phyloP scores from a whole-genome alignment of 192 early-diverging fungal genomes.

The Rhizoclosmatium sp. region DNA sequence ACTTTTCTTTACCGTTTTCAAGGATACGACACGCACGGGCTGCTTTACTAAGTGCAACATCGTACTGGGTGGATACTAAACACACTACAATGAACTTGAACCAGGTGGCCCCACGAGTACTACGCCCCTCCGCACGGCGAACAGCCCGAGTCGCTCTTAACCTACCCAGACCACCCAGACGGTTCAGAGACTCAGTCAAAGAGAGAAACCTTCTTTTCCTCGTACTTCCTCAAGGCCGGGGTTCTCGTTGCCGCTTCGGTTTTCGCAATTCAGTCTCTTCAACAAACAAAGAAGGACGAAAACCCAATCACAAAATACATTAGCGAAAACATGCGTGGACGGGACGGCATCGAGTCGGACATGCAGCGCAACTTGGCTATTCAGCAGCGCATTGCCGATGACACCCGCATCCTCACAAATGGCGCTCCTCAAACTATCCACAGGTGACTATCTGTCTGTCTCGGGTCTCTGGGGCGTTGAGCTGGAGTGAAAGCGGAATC shows the following conservation, averaged over 20 bases:
- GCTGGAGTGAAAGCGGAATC: too few relatives aligned
- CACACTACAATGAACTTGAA: not conserved
- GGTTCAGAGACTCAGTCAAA: conserved; percentile 36
- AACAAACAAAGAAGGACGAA: conserved; percentile 38
- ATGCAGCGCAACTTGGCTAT: conserved; percentile 11
- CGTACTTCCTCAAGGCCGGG: conserved; percentile 11
- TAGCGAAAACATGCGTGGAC: not conserved
- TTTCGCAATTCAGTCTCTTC: conserved; percentile 28
- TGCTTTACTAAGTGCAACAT: too few relatives aligned
- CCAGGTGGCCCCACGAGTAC: conserved; percentile 58
- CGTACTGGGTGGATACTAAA: not conserved
- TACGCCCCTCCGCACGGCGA: conserved; percentile 37
- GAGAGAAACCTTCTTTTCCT: conserved; percentile 37
- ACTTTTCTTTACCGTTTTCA: not conserved
- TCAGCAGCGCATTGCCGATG: conserved; percentile 40
- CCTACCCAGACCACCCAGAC: conserved; percentile 25
- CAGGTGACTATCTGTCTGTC: conserved; percentile 14
- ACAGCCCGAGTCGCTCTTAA: conserved; percentile 1
- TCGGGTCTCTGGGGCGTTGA: too few relatives aligned
- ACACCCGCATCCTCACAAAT: conserved; percentile 40
- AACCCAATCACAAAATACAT: conserved; percentile 53
- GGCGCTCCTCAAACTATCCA: not conserved
- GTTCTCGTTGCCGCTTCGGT: conserved; percentile 30
- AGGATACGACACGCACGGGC: not conserved
- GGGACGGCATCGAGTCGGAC: conserved; percentile 32